A percentile compares a stretch with the other conserved stretches of the same genome.
Conservation (phyloP, 257 asterid genomes). For the Echites panduratus region DNA sequence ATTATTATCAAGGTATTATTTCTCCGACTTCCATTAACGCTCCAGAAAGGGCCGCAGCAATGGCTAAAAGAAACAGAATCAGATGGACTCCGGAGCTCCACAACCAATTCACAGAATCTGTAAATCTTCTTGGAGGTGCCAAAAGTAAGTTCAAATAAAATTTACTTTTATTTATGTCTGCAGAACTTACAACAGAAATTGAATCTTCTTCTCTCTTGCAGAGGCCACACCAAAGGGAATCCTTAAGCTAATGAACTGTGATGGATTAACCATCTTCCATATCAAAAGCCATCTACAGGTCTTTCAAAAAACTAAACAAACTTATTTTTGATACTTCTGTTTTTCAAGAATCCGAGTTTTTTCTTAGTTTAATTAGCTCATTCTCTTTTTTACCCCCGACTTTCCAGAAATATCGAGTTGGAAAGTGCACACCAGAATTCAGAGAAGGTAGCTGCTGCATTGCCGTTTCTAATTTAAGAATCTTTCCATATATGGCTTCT, state of each 20-base stretch:
- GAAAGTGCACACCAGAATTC: slow-evolving; percentile 52
- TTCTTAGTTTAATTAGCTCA: background rate
- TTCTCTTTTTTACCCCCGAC: background rate
- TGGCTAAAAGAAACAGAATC: slow-evolving; percentile 36
- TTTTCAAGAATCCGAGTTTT: background rate
- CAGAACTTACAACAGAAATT: background rate
- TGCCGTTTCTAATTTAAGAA: background rate
- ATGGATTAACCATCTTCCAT: slow-evolving; percentile 79
- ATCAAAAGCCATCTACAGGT: slow-evolving; percentile 98
- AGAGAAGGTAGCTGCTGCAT: slow-evolving; percentile 52
- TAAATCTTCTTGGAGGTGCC: slow-evolving; percentile 74
- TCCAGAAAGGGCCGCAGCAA: slow-evolving; percentile 16
- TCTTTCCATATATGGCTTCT: background rate
- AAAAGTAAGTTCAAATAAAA: slow-evolving; percentile 52
- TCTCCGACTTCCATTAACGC: background rate
- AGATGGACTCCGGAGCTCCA: slow-evolving; percentile 94
- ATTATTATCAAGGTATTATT: slow-evolving; percentile 1
- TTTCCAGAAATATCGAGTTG: slow-evolving; percentile 69
- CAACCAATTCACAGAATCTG: slow-evolving; percentile 67
- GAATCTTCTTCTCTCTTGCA: slow-evolving; percentile 20
- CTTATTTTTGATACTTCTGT: background rate
- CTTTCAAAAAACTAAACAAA: slow-evolving; percentile 29
- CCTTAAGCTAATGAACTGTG: slow-evolving; percentile 74
- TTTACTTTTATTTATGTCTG: background rate
- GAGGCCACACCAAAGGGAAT: slow-evolving; percentile 98